Conservation (phyloP, 2,329 filamentous ascomycete species). For the Sporothrix pallida region DNA sequence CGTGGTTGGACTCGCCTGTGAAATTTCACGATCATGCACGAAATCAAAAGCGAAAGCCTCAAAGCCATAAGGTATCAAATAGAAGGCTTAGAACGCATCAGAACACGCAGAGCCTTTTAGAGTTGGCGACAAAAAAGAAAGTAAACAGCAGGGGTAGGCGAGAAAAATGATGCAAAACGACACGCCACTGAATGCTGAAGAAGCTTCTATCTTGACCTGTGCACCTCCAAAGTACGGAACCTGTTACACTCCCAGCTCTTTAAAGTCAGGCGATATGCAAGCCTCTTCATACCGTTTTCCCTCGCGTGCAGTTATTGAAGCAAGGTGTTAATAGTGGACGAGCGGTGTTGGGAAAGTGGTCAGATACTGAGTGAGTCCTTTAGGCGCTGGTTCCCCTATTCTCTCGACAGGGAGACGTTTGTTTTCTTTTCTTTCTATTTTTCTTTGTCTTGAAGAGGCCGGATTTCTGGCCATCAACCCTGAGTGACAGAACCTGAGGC, state of each 20-base stretch:
- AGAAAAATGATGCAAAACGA: slow-evolving; percentile 11
- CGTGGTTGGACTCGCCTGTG: background rate
- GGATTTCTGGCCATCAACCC: no score
- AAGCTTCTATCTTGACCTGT: background rate
- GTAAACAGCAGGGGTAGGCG: slow-evolving; percentile 14
- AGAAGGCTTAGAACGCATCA: background rate
- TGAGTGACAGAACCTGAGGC: no score
- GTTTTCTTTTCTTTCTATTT: background rate
- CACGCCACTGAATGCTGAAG: slow-evolving; percentile 10
- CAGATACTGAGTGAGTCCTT: background rate
- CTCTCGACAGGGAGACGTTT: background rate
- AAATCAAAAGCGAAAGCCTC: background rate
- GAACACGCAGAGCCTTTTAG: background rate
- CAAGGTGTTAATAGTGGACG: no score
- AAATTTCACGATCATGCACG: background rate
- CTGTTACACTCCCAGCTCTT: background rate
- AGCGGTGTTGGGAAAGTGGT: background rate
- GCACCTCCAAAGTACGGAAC: no score
- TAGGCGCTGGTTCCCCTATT: background rate
- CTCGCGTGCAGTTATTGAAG: background rate
- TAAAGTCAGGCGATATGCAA: slow-evolving; percentile 11
- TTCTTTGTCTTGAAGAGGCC: background rate
- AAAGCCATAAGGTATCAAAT: background rate
- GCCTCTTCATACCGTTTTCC: slow-evolving; percentile 6
- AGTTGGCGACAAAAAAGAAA: background rate